A percentile compares a stretch with the other conserved stretches of the same genome.
phyloP scores from a whole-genome alignment of 495 filamentous ascomycete genomes.

The Sporormia fimetaria region DNA sequence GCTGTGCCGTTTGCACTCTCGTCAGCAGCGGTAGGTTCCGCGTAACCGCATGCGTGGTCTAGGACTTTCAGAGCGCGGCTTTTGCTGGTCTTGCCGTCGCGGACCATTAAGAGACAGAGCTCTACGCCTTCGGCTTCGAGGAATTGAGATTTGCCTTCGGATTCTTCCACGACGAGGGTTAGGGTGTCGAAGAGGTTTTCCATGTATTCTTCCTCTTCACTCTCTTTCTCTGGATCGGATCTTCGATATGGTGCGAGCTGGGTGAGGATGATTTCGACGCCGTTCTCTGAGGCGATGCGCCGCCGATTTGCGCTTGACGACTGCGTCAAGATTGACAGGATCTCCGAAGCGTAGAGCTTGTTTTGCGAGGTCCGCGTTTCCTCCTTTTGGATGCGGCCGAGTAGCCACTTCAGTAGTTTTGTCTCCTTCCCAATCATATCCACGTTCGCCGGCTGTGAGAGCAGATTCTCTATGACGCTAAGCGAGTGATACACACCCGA shows the following conservation, averaged over 20 bases:
- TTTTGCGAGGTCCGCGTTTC: conserved; percentile 66
- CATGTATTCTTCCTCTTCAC: conserved; percentile 86
- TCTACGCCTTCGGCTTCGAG: conserved; percentile 87
- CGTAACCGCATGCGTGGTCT: conserved; percentile 53
- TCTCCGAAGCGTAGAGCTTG: conserved; percentile 88
- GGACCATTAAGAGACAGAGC: conserved; percentile 79
- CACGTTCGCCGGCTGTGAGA: conserved; percentile 53
- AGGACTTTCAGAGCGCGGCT: conserved; percentile 63
- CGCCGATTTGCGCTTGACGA: conserved; percentile 53
- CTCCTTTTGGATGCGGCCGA: conserved; percentile 53
- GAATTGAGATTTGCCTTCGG: conserved; percentile 67
- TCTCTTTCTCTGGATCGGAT: conserved; percentile 73
- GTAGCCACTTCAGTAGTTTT: conserved; percentile 60
- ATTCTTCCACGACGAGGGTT: conserved; percentile 66
- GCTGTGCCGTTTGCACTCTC: not conserved
- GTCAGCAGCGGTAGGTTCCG: conserved; percentile 3
- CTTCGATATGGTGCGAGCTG: conserved; percentile 81
- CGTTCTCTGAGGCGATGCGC: conserved; percentile 54
- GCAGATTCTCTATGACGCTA: conserved; percentile 74
- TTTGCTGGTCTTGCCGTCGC: conserved; percentile 71
- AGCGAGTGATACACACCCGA: conserved; percentile 79
- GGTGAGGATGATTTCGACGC: conserved; percentile 70
- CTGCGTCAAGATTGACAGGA: conserved; percentile 76
- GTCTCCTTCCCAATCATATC: conserved; percentile 60
- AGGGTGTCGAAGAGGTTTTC: conserved; percentile 84